phyloP scores from a whole-genome alignment of 2,329 filamentous ascomycete species.

The Purpureocillium lavendulum region DNA sequence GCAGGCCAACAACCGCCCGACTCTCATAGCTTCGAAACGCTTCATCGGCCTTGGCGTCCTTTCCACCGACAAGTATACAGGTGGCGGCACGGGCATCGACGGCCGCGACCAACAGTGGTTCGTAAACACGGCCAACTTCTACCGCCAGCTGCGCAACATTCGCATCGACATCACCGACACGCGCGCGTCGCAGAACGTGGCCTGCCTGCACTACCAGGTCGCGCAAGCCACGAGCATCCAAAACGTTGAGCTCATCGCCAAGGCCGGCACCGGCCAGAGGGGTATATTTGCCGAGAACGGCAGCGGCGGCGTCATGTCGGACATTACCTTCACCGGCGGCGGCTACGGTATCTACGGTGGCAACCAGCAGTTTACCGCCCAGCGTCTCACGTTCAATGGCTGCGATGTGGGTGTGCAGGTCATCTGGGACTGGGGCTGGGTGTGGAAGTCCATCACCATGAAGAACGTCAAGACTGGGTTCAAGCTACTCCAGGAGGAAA shows the following conservation, averaged over 20 bases:
- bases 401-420: slow-evolving; percentile 58
- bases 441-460: slow-evolving; percentile 16
- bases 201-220: slow-evolving; percentile 13
- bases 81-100: slow-evolving; percentile 5
- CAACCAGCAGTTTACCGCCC: slow-evolving; percentile 60
- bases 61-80: slow-evolving; percentile 8
- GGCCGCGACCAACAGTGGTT: slow-evolving; percentile 7
- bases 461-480: slow-evolving; percentile 6
- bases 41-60: slow-evolving; percentile 9
- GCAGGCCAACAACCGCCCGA: slow-evolving; percentile 5
- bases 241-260: slow-evolving; percentile 10
- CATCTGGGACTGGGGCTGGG: slow-evolving; percentile 70
- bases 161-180: background rate
- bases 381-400: slow-evolving; percentile 56
- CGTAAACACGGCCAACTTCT: slow-evolving; percentile 12
- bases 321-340: slow-evolving; percentile 55
- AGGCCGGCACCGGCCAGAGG: slow-evolving; percentile 1
- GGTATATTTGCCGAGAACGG: slow-evolving; percentile 19
- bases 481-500: slow-evolving; percentile 1
- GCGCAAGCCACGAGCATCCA: slow-evolving; percentile 15
- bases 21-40: slow-evolving; percentile 1
- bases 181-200: background rate
- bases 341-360: slow-evolving; percentile 37
- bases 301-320: slow-evolving; percentile 36
- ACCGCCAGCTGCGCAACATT: slow-evolving; percentile 11